Base-by-base conservation (phyloP, 2,329 filamentous ascomycete species). In the Stagonosporopsis chrysanthemi region DNA sequence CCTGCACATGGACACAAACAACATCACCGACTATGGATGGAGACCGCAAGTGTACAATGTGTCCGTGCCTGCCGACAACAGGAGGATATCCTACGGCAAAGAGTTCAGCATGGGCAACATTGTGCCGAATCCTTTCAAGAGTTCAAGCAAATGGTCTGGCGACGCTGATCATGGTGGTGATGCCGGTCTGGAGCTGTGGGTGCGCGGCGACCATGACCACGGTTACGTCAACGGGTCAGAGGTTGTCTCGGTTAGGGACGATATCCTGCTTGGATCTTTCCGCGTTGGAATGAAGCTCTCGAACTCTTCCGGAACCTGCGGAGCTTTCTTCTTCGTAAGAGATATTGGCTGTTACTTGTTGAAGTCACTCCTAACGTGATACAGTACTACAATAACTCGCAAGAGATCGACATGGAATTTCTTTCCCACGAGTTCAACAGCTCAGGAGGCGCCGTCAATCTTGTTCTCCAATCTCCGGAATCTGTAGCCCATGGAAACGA, bases 401-500 rank as follows among this genome's bases (percentile, higher is more conserved):
- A 90, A 69, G 90, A 93, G 68, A 91, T 93, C 66, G 90, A 93
- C 71, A 87, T 93, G 77, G 90, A 94, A 64, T 90, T 92, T 69
- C 82, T 93, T 2, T 90, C 89, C 1, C 80, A 80, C 22, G 82
- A 91, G 61, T 90, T 88, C 71, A 80, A 84, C 44, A 81, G 82
- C 50, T 73, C 77, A 24, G 80, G 80, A 29, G 88, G 83, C 61
- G 84, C 86, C 0, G 80, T 92, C 49, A 91, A 92, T 70, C 83
- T 93, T 1, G 89, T 92, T n/a, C 79, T 92, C 6, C 90, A 93
- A 70, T 89, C 89, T 1, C 81, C 81, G 6, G 77, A 83, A 29
- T 86, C 89, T 0, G 81, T 81, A 2, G 70, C 79, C 12, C 79
- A 81, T 5, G 88, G 88, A 24, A 90, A 83, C 73, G 83, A 91